Evolutionary conservation across 148 eudicot species (phyloP), one percentile per base, ranked within the genome.

Genomic region (Rhododendron mucronatum): DNA sequence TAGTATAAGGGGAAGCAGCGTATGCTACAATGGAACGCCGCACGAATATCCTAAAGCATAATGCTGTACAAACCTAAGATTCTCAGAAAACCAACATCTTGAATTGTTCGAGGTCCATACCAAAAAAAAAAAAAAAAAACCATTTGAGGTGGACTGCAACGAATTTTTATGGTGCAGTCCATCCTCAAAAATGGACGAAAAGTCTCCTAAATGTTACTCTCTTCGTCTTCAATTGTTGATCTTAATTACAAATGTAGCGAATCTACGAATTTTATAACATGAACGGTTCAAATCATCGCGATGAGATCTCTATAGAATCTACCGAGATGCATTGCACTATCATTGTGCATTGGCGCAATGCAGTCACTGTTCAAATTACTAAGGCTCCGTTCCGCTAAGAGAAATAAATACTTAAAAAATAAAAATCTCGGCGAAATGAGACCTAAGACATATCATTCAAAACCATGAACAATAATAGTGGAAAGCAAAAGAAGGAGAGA

Each of bases 401-500:
- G 7, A 41, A 41, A 41, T 41, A 41, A 41, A 7, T 41, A 41
- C 0, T 41, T 41, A 41, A 41, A 6, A 41, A 41, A 6, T 41
- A 41, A 41, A 1, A 41, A 41, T 0, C 8, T 41, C 45, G 0
- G 1, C 1, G 7, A 41, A 6, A 41, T 8, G 45, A 41, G 45
- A 5, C 8, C 45, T 41, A 41, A 35, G 21, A 74, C 4, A 20
- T 21, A 80, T 20, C 23, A 23, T 65, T 83, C 78, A 67, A 67
- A 65, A 67, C 78, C 85, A 65, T 26, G 2, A 15, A 11, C 41
- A 16, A 5, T 3, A 8, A 20, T 45, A 30, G 78, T 69, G 44
- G 79, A 83, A 83, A 83, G 85, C 45, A 71, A 71, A 69, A 83
- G 15, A 20, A 28, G 45, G 55, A 39, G 20, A 63, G 47, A 83